Evolutionary conservation across 2,329 filamentous ascomycete species (phyloP).

Genomic region (Endoconidiophora polonica): DNA sequence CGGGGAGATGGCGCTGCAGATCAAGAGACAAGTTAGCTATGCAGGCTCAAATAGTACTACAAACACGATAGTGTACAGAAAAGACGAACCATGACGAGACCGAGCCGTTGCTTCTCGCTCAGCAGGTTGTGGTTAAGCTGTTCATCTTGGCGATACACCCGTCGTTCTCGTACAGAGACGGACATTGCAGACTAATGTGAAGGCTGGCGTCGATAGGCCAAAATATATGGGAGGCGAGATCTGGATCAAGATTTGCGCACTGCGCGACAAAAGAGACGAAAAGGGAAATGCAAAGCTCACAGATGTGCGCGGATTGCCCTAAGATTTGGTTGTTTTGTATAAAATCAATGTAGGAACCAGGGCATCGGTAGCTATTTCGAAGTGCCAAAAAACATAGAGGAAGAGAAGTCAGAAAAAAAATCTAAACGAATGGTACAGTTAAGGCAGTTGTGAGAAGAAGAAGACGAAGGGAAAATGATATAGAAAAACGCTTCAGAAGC

Average conservation of each 20-base stretch:
- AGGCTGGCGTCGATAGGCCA: not conserved
- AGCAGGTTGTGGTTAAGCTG: constrained; percentile 20
- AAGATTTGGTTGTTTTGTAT: no score
- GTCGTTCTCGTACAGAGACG: constrained; percentile 19
- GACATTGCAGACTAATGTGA: constrained; percentile 17
- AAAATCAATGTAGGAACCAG: no score
- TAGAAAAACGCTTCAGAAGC: not conserved
- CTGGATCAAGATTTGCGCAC: not conserved
- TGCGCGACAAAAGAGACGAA: constrained; percentile 1
- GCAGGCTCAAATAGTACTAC: not conserved
- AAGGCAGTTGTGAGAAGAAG: not conserved
- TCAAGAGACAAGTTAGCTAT: constrained; percentile 7
- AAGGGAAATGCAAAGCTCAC: not conserved
- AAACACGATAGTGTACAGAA: not conserved
- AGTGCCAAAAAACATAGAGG: not conserved
- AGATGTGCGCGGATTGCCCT: not conserved
- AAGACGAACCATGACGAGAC: constrained; percentile 11
- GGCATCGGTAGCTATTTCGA: no score
- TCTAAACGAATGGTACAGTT: not conserved
- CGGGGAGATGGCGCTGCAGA: constrained; percentile 11
- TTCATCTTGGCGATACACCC: constrained; percentile 26
- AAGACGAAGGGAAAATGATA: not conserved
- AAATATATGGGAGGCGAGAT: not conserved
- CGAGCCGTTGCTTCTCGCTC: constrained; percentile 20
- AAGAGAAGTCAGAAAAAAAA: not conserved